Percentiles rank a stretch among this genome's conserved stretches.
Evolutionary conservation across 345 rosid genomes (phyloP).

Genomic region (Pistacia integerrima): DNA sequence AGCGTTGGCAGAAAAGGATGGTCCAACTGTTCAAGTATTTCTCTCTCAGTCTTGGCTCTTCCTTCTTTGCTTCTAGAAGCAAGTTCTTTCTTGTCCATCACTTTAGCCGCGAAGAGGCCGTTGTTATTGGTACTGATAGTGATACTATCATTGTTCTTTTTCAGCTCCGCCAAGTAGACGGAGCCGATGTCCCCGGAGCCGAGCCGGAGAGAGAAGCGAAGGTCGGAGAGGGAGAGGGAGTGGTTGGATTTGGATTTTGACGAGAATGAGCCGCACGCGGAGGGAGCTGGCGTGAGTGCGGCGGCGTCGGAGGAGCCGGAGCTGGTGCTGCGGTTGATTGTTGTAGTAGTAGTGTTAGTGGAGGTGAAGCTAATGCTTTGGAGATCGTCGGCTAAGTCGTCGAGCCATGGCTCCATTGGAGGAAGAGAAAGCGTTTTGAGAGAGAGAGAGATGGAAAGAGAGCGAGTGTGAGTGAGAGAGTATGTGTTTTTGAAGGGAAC

Average conservation of each 20-base stretch:
- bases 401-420: constrained; percentile 69
- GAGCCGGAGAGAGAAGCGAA: constrained; percentile 74
- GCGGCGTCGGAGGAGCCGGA: constrained; percentile 76
- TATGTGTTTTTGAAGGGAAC: neutral
- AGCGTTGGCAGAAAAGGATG: constrained; percentile 90
- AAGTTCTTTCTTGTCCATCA: constrained; percentile 94
- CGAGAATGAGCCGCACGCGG: constrained; percentile 48
- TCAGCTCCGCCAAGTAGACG: constrained; percentile 77
- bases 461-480: neutral
- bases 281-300: constrained; percentile 67
- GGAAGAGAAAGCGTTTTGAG: neutral
- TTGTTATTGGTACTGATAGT: neutral
- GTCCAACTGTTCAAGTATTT: constrained; percentile 76
- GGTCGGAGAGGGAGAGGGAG: constrained; percentile 69
- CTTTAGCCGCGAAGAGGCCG: constrained; percentile 66
- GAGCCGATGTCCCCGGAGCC: constrained; percentile 97
- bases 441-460: constrained; percentile 2
- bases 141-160: constrained; percentile 7
- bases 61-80: constrained; percentile 78
- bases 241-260: constrained; percentile 26
- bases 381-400: constrained; percentile 81
- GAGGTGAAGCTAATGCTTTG: constrained; percentile 92
- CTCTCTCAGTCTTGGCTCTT: constrained; percentile 81
- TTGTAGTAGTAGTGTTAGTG: constrained; percentile 53
- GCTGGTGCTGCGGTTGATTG: constrained; percentile 76